phyloP scores from a whole-genome alignment of 257 asterid species.

The Anisodus tanguticus region DNA sequence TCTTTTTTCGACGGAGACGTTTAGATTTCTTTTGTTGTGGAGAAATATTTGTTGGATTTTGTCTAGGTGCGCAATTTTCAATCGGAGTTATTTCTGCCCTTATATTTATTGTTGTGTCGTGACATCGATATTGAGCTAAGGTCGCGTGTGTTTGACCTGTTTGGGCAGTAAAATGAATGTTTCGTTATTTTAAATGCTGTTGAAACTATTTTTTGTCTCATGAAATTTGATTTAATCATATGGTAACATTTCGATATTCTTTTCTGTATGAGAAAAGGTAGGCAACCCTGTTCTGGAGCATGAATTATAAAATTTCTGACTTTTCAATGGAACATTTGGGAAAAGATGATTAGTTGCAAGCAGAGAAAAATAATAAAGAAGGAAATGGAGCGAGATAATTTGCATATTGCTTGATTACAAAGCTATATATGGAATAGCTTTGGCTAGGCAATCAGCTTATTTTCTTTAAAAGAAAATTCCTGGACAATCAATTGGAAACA shows the following conservation, averaged over 20 bases:
- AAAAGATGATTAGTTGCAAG: neutral
- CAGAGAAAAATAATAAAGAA: neutral
- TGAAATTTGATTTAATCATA: neutral
- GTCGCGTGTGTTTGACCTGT: neutral
- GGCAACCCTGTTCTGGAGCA: neutral
- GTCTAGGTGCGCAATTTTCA: neutral
- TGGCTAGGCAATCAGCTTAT: neutral
- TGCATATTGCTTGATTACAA: neutral
- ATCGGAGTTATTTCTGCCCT: neutral
- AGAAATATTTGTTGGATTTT: constrained; percentile 19
- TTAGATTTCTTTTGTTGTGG: neutral
- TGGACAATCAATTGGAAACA: neutral
- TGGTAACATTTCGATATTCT: neutral
- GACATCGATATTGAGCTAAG: constrained; percentile 5
- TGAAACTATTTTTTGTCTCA: neutral
- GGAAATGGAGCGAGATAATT: neutral
- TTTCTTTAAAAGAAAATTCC: neutral
- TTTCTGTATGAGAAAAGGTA: neutral
- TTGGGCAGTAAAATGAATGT: neutral
- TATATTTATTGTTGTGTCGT: neutral
- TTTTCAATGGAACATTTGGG: neutral
- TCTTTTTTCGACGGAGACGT: neutral
- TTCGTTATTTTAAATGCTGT: neutral
- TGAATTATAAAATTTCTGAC: neutral
- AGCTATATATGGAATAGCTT: neutral